Conservation (phyloP, 2,329 filamentous ascomycete species). For the Pseudogymnoascus sp. region DNA sequence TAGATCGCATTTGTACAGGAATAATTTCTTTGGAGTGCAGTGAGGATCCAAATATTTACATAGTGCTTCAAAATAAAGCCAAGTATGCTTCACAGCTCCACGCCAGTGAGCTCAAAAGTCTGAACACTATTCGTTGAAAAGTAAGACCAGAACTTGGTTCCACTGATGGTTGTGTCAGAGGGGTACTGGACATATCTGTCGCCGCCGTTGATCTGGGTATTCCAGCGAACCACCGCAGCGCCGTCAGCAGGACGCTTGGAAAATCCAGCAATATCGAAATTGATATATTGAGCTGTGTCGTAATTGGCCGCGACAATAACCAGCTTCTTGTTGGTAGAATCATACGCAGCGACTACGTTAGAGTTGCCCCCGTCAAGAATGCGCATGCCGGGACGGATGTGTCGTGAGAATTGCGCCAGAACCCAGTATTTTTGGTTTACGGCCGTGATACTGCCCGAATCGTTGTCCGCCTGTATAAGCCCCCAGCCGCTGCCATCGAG, state of each 20-base stretch:
- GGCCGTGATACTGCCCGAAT: slow-evolving; percentile 25
- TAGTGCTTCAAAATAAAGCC: not conserved
- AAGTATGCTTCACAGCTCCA: not conserved
- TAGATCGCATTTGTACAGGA: too few species aligned
- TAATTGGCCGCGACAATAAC: slow-evolving; percentile 36
- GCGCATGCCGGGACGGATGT: slow-evolving; percentile 35
- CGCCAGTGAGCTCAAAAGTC: slow-evolving; percentile 31
- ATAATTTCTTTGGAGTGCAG: too few species aligned
- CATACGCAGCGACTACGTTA: slow-evolving; percentile 35
- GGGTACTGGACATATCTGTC: slow-evolving; percentile 29
- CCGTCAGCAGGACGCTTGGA: slow-evolving; percentile 20
- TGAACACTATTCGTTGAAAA: slow-evolving; percentile 32
- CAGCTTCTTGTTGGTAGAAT: slow-evolving; percentile 28
- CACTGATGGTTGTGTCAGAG: slow-evolving; percentile 28
- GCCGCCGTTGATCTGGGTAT: slow-evolving; percentile 31
- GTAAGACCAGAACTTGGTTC: slow-evolving; percentile 32
- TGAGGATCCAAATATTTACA: not conserved
- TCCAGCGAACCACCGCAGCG: slow-evolving; percentile 31
- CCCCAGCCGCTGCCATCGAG: slow-evolving; percentile 37
- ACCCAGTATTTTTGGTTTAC: slow-evolving; percentile 35
- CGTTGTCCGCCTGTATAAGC: slow-evolving; percentile 34
- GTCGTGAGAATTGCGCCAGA: slow-evolving; percentile 36
- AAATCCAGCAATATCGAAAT: slow-evolving; percentile 34
- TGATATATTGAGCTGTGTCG: slow-evolving; percentile 31
- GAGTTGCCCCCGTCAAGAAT: slow-evolving; percentile 32